A percentile compares a stretch with the other conserved stretches of the same genome.
Conservation (phyloP, 1,284 basidiomycete species). For the Gomphus bonarii region DNA sequence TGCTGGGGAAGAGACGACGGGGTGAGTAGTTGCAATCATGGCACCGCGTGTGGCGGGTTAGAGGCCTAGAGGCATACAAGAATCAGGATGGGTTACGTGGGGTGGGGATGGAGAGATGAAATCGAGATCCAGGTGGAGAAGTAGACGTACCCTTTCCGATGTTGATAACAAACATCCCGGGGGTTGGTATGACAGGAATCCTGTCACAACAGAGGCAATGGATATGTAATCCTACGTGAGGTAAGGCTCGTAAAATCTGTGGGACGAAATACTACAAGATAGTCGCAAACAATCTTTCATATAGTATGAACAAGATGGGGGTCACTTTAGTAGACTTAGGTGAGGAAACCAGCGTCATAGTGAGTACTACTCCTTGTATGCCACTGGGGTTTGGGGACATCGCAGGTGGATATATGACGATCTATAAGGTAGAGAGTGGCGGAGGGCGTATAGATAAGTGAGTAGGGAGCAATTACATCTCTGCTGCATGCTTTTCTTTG, state of each 20-base stretch:
- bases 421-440: no score
- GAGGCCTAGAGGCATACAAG: slow-evolving; percentile 23
- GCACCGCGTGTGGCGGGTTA: slow-evolving; percentile 59
- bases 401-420: slow-evolving; percentile 52
- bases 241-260: slow-evolving; percentile 57
- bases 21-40: no score
- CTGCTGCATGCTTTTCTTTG: slow-evolving; percentile 43
- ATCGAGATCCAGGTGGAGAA: no score
- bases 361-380: slow-evolving; percentile 62
- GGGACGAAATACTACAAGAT: background rate
- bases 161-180: slow-evolving; percentile 61
- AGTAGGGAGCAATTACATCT: slow-evolving; percentile 41
- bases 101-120: background rate
- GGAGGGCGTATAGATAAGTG: no score
- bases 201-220: slow-evolving; percentile 59
- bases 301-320: background rate
- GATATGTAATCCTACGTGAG: slow-evolving; percentile 54
- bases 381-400: slow-evolving; percentile 23
- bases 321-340: slow-evolving; percentile 24
- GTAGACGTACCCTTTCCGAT: slow-evolving; percentile 51
- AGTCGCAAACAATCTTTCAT: background rate
- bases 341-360: slow-evolving; percentile 60
- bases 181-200: slow-evolving; percentile 67
- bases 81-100: no score
- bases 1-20: slow-evolving; percentile 56